Conservation (phyloP, 305 asterid genomes). For the Caryopteris hybrid region DNA sequence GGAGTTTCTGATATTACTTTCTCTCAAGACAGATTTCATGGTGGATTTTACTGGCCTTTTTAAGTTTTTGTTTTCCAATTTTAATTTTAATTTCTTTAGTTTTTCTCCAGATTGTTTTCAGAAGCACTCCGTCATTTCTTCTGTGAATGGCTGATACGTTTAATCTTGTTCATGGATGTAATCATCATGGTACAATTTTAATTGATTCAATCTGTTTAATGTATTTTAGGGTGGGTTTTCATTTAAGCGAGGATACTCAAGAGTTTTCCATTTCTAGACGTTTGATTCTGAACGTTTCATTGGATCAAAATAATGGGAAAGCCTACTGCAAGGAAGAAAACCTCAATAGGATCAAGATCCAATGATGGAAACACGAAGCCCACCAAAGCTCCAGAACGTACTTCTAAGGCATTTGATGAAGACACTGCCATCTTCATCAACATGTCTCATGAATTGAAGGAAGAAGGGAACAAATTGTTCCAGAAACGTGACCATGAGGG, state of each 20-base stretch:
- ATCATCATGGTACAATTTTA: background rate
- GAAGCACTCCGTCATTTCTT: background rate
- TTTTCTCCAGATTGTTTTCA: background rate
- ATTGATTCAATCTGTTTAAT: constrained; percentile 8
- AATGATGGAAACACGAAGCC: constrained; percentile 38
- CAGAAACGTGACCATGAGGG: constrained; percentile 89
- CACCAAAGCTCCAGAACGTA: constrained; percentile 40
- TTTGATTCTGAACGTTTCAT: constrained; percentile 7
- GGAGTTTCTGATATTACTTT: background rate
- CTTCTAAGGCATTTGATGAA: constrained; percentile 72
- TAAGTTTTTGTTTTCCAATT: background rate
- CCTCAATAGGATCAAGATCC: constrained; percentile 39
- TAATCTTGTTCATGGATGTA: background rate
- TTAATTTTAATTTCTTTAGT: background rate
- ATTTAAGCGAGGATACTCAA: constrained; percentile 3
- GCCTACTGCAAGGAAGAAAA: constrained; percentile 76
- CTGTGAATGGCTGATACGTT: background rate
- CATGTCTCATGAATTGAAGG: constrained; percentile 89
- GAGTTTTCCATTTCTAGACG: background rate
- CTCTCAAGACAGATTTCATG: background rate
- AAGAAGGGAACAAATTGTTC: constrained; percentile 73
- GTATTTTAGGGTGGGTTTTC: constrained; percentile 20
- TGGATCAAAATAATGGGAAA: constrained; percentile 61
- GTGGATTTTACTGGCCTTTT: constrained; percentile 3
- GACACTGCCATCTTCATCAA: constrained; percentile 82